Evolutionary conservation across 345 rosid species (phyloP), one percentile per base, ranked within the genome.

Genomic region (Gossypioides kirkii): DNA sequence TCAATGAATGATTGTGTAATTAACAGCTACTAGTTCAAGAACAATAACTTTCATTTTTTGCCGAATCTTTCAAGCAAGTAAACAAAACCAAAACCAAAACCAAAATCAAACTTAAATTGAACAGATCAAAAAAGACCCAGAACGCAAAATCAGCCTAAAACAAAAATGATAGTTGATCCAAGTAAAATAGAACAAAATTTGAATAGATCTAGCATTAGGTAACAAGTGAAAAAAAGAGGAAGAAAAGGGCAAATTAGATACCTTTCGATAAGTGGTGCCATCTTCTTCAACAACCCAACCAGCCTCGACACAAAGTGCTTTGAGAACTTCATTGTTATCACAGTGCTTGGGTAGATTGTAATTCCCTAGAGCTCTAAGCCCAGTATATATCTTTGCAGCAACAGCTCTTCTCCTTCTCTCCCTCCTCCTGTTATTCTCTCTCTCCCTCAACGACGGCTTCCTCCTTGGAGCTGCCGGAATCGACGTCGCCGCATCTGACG

Each of bases 201-300:
- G 38, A 58, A 58, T 25, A 58, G 62, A 58, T 58, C 62, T 58
- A 58, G 16, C 28, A 58, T 23, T 23, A 1, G 62, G 62, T 23
- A 25, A 58, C 38, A 41, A 64, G 43, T 16, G 0, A 23, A 12
- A 59, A 13, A 10, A 59, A 46, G 36, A 25, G 9, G 62, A 25
- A 38, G 38, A 18, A 54, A 4, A 64, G 52, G 32, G 52, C 6
- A 42, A 42, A 64, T 64, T 42, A 64, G 50, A 32, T 76, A 95
- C 99, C 97, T 89, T 95, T 53, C 99, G 94, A 73, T 91, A 95
- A 43, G 99, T 88, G 62, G 94, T 92, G 47, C 99, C 97, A 63
- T 95, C 99, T 66, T 92, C 96, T 70, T 95, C 98, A 55, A 95
- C 98, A 73, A 89, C 79, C 98, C 99, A 92, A 50, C 99, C 99